Evolutionary conservation across 2,329 filamentous ascomycete species (phyloP), one percentile per base, ranked within the genome.

Genomic region (Phaeoacremonium minimum): DNA sequence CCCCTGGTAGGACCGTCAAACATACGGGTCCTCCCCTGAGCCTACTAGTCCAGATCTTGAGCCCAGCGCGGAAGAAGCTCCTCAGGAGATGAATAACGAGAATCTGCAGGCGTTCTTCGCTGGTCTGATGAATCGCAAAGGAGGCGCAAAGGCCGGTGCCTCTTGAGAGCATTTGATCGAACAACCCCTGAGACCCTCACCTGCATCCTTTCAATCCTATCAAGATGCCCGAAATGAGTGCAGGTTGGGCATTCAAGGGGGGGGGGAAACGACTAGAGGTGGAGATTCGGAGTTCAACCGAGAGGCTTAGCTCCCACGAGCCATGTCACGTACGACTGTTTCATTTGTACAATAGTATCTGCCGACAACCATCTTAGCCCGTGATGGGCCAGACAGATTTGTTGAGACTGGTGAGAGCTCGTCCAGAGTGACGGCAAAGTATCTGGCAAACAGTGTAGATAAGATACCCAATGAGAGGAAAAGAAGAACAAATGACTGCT

Each of bases 31-130:
- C 9, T 62, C 68, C 12, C 58, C 68, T 2, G 71, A 74, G 38
- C 60, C 63, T 8, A 56, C 60, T 5, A 57, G 59, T 19, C 52
- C 64, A 4, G 56, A 55, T 5, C 50, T 53, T 5, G 58, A 57
- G 7, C 46, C 64, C 46, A 48, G 56, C 9, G 45, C 52, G 4
- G 62, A 68, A 22, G 53, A 57, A 12, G 48, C 61, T 18, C 38
- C 52, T 8, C 55, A 57, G 5, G 64, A 64, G 39, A 66, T 75
- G 51, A 65, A 79, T 53, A 77, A 71, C 30, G 74, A 77, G 43
- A 72, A 75, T 46, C 57, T 80, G 36, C 69, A 77, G 45, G 75
- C 69, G 44, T 80, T 80, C 58, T 80, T 80, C 48, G 69, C 67
- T 39, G 72, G 70, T 20, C 55, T 80, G 42, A 78, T 80, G 73